A percentile compares a stretch with the other conserved stretches of the same genome.
These are phyloP conservation scores for Plasmodium gaboni DNA, from an alignment of 169 alveolate genomes.

Conservation along the genomic window DNA sequence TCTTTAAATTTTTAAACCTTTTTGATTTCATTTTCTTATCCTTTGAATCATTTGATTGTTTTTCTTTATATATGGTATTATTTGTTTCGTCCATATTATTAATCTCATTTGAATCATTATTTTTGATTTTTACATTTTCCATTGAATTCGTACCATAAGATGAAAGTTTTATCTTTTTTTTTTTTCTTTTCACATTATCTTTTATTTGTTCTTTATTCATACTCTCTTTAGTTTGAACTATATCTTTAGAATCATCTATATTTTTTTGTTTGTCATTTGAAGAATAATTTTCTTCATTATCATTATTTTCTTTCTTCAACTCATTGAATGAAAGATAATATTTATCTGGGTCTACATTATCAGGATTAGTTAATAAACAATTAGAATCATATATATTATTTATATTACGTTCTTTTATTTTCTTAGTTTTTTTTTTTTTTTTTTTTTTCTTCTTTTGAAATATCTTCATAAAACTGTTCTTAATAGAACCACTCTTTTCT, in stretches of 20 bases:
- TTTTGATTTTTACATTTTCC: too few species aligned
- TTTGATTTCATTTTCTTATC: too few species aligned
- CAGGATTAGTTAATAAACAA: conserved; percentile 34
- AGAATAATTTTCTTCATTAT: conserved; percentile 15
- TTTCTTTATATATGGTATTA: too few species aligned
- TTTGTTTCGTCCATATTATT: too few species aligned
- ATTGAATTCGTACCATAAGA: too few species aligned
- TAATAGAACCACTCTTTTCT: background rate
- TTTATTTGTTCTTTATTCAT: conserved; percentile 15
- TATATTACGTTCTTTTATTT: conserved; percentile 15
- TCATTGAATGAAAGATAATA: conserved; percentile 67
- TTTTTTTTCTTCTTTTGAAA: conserved; percentile 40
- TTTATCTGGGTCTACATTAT: conserved; percentile 31
- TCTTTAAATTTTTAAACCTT: background rate
- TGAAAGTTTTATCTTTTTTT: conserved; percentile 7
- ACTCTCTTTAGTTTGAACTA: conserved; percentile 6
- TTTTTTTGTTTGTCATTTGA: background rate
- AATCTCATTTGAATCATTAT: too few species aligned
- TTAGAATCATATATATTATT: conserved; percentile 45
- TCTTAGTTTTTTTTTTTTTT: conserved; percentile 33
- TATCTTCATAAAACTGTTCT: conserved; percentile 50
- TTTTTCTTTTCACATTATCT: conserved; percentile 17
- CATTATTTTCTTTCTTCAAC: conserved; percentile 23
- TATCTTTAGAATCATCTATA: background rate
- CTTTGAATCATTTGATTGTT: too few species aligned